phyloP scores from a whole-genome alignment of 2,329 filamentous ascomycete species.

The Cercospora citrullina region DNA sequence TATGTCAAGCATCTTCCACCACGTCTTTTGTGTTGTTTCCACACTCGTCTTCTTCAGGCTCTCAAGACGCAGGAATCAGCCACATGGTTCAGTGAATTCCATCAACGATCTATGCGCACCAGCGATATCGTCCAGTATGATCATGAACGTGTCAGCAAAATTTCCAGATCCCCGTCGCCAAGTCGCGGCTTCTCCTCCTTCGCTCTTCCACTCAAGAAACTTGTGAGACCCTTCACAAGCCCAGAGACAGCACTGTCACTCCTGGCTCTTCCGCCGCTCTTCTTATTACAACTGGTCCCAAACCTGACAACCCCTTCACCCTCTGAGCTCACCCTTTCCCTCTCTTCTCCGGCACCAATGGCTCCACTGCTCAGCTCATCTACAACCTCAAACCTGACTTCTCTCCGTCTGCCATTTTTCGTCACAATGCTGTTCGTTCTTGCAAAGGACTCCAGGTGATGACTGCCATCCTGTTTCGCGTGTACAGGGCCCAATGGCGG shows the following conservation, averaged over 20 bases:
- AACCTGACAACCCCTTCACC: not conserved
- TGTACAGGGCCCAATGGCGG: not conserved
- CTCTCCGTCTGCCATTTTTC: not conserved
- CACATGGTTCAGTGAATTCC: not conserved
- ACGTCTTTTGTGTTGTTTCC: no score
- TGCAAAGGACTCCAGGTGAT: not conserved
- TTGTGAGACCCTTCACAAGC: not conserved
- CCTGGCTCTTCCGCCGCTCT: not conserved
- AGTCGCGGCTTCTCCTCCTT: not conserved
- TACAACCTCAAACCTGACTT: not conserved
- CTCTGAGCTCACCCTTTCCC: no score
- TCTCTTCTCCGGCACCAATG: not conserved
- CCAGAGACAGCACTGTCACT: not conserved
- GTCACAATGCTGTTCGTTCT: not conserved
- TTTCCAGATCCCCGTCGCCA: not conserved
- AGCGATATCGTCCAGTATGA: not conserved
- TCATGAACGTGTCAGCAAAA: not conserved
- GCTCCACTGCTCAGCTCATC: not conserved
- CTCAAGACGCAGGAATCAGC: not conserved
- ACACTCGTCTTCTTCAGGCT: not conserved
- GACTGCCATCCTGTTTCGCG: not conserved
- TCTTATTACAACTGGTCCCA: not conserved
- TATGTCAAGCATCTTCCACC: no score
- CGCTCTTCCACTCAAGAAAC: not conserved
- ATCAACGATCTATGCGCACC: not conserved